Evolutionary conservation across 2,329 filamentous ascomycete genomes (phyloP).

Genomic region (Scedosporium apiospermum): DNA sequence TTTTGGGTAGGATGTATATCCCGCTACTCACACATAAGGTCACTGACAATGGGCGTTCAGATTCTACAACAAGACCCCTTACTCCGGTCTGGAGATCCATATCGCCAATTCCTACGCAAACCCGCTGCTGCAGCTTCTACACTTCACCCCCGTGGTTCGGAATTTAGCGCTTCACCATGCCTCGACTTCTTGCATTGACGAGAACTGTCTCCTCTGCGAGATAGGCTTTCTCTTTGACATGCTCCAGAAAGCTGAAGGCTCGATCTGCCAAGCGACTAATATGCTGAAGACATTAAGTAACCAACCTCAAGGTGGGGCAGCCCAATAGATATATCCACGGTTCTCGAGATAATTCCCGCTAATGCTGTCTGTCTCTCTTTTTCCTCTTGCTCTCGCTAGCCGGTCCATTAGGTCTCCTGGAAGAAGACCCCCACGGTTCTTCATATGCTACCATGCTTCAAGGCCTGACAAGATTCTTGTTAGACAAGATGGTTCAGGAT

Average conservation of each 20-base stretch:
- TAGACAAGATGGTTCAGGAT: constrained; percentile 72
- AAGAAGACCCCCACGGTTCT: constrained; percentile 68
- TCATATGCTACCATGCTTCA: constrained; percentile 78
- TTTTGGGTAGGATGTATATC: constrained; percentile 57
- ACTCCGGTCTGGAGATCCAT: constrained; percentile 89
- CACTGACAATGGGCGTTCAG: constrained; percentile 20
- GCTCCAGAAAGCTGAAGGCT: constrained; percentile 89
- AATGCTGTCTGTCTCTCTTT: not conserved
- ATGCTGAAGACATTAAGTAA: constrained; percentile 82
- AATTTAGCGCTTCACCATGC: constrained; percentile 86
- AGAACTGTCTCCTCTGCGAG: constrained; percentile 84
- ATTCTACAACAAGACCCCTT: constrained; percentile 89
- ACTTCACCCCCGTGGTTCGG: constrained; percentile 79
- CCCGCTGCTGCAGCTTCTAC: constrained; percentile 78
- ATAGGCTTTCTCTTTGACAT: constrained; percentile 95
- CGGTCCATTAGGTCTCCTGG: constrained; percentile 67
- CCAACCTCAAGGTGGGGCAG: constrained; percentile 57
- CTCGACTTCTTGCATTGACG: constrained; percentile 71
- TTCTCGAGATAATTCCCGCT: not conserved
- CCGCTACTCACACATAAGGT: not conserved
- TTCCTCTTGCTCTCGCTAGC: constrained; percentile 29
- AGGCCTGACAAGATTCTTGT: constrained; percentile 71
- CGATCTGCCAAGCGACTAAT: constrained; percentile 94
- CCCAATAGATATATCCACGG: not conserved
- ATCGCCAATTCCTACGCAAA: constrained; percentile 97